Evolutionary conservation across 208 protist genomes (phyloP).

Genomic region (Leishmania mexicana): DNA sequence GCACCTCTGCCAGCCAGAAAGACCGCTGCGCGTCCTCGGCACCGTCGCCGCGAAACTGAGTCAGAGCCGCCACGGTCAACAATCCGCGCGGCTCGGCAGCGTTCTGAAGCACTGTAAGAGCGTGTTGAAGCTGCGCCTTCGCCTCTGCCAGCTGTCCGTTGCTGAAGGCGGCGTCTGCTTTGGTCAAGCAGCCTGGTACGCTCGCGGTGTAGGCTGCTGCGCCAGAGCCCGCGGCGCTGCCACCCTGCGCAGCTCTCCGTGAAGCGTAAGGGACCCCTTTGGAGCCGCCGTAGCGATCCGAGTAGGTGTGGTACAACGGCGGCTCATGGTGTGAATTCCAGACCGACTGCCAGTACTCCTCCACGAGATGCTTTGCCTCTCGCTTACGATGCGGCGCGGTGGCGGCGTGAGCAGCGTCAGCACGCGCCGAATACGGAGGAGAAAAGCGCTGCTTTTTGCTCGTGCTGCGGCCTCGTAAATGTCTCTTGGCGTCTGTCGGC

Average conservation of each 20-base stretch:
- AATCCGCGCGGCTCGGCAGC: slow-evolving; percentile 27
- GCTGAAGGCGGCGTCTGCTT: slow-evolving; percentile 37
- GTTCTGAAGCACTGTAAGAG: slow-evolving; percentile 74
- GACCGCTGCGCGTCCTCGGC: slow-evolving; percentile 31
- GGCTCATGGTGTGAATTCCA: slow-evolving; percentile 51
- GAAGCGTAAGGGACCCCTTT: slow-evolving; percentile 64
- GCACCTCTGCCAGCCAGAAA: slow-evolving; percentile 43
- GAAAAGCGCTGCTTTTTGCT: slow-evolving; percentile 4
- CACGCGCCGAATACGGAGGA: not conserved
- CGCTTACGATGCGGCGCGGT: not conserved
- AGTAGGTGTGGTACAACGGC: slow-evolving; percentile 79
- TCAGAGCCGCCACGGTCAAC: slow-evolving; percentile 16
- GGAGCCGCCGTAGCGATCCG: slow-evolving; percentile 70
- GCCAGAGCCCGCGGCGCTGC: not conserved
- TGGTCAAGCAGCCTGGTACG: slow-evolving; percentile 40
- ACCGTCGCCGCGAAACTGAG: slow-evolving; percentile 12
- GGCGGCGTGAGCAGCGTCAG: not conserved
- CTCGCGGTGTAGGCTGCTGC: not conserved
- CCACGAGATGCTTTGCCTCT: slow-evolving; percentile 49
- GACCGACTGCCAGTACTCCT: slow-evolving; percentile 80
- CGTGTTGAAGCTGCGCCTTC: slow-evolving; percentile 46
- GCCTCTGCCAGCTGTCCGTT: slow-evolving; percentile 47
- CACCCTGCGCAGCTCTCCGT: slow-evolving; percentile 38
- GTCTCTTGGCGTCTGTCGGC: slow-evolving; percentile 12
- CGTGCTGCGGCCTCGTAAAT: not conserved